Conservation (phyloP, 1,284 basidiomycete genomes). For the Crucibulum cyathiforme region DNA sequence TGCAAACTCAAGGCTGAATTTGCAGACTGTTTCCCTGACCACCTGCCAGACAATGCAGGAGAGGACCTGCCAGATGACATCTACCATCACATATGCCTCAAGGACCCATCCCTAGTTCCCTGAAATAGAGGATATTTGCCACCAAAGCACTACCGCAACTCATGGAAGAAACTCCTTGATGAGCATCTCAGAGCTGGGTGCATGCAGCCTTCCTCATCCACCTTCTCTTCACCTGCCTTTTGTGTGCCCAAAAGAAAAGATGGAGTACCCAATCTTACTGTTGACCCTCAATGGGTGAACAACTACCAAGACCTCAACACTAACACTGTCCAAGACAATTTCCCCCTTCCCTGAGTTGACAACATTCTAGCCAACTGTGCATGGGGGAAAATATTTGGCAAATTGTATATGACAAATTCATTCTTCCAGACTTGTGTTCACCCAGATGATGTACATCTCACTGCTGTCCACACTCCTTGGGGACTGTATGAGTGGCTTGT, state of each 20-base stretch:
- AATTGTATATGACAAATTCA: slow-evolving; percentile 44
- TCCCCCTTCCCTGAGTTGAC: slow-evolving; percentile 19
- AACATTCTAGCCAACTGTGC: slow-evolving; percentile 21
- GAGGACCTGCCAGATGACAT: slow-evolving; percentile 1
- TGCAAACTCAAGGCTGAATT: background rate
- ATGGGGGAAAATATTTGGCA: slow-evolving; percentile 36
- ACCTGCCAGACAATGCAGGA: background rate
- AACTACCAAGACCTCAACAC: slow-evolving; percentile 41
- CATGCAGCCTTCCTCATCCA: slow-evolving; percentile 35
- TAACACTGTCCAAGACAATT: slow-evolving; percentile 37
- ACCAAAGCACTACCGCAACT: slow-evolving; percentile 21
- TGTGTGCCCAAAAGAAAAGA: slow-evolving; percentile 32
- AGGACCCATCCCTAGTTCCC: background rate
- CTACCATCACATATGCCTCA: slow-evolving; percentile 6
- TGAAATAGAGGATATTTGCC: background rate
- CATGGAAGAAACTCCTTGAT: slow-evolving; percentile 34
- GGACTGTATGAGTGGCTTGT: slow-evolving; percentile 48
- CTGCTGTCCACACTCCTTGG: slow-evolving; percentile 31
- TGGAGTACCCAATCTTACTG: slow-evolving; percentile 24
- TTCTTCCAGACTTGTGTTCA: slow-evolving; percentile 46
- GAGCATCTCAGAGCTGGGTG: slow-evolving; percentile 20
- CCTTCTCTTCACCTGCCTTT: slow-evolving; percentile 37
- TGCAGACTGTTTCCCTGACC: background rate
- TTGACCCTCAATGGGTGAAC: slow-evolving; percentile 40
- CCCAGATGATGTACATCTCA: slow-evolving; percentile 36